Percentiles rank a stretch among this genome's conserved stretches.
Conservation (phyloP, 1,284 basidiomycete species). For the Hymenochaete sp. region DNA sequence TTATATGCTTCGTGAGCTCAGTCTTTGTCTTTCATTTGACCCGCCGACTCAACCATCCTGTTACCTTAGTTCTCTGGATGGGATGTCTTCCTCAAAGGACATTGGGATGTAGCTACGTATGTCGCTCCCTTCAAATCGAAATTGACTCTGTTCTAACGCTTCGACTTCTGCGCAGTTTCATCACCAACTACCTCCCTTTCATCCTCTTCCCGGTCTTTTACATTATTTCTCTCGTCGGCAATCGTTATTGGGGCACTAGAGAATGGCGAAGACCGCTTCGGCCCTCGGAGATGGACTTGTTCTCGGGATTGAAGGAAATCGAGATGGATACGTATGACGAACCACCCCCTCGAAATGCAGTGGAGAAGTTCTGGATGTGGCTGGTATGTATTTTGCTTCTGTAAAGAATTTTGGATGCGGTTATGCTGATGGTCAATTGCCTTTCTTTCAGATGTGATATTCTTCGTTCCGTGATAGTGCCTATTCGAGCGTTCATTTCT, state of each 20-base stretch:
- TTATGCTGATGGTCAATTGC: no score
- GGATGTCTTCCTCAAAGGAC: slow-evolving; percentile 63
- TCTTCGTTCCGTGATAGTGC: background rate
- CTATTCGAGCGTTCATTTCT: no score
- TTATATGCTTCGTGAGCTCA: slow-evolving; percentile 60
- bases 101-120: slow-evolving; percentile 48
- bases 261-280: slow-evolving; percentile 37
- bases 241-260: no score
- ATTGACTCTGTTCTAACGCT: no score
- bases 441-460: background rate
- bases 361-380: slow-evolving; percentile 66
- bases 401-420: no score
- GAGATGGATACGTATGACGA: slow-evolving; percentile 66
- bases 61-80: slow-evolving; percentile 58
- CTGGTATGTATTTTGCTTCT: slow-evolving; percentile 48
- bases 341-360: slow-evolving; percentile 55
- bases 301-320: slow-evolving; percentile 61
- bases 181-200: slow-evolving; percentile 77
- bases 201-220: slow-evolving; percentile 72
- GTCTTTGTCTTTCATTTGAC: background rate
- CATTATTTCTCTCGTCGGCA: no score
- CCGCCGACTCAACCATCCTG: background rate
- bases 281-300: slow-evolving; percentile 71
- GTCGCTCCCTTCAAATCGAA: no score
- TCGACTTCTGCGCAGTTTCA: no score